phyloP scores from a whole-genome alignment of 345 rosid species.

The Eutrema japonicum region DNA sequence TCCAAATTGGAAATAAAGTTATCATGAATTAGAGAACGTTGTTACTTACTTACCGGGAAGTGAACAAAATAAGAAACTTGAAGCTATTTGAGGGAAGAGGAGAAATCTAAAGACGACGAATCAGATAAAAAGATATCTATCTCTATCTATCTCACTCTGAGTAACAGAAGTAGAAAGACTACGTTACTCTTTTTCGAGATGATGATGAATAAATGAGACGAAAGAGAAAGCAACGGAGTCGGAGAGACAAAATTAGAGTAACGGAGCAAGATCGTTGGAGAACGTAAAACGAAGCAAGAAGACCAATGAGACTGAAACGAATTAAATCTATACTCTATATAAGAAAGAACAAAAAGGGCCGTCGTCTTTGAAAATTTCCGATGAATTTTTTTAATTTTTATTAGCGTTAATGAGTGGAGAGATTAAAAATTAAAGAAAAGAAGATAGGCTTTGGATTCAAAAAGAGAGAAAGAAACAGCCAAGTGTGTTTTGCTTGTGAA shows the following conservation, averaged over 20 bases:
- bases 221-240: slow-evolving; percentile 19
- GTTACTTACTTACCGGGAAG: slow-evolving; percentile 6
- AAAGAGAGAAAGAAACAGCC: slow-evolving; percentile 12
- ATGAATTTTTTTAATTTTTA: background rate
- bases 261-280: slow-evolving; percentile 18
- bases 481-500: slow-evolving; percentile 28
- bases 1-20: background rate
- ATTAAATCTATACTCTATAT: background rate
- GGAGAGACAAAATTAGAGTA: background rate
- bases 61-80: slow-evolving; percentile 8
- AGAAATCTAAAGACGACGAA: slow-evolving; percentile 27
- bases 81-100: slow-evolving; percentile 24
- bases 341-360: background rate
- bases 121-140: slow-evolving; percentile 17
- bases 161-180: slow-evolving; percentile 29
- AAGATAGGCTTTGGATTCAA: background rate
- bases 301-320: slow-evolving; percentile 28
- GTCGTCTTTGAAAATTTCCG: slow-evolving; percentile 25
- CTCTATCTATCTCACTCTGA: background rate
- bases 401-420: background rate
- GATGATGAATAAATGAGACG: slow-evolving; percentile 13
- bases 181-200: slow-evolving; percentile 7
- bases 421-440: background rate
- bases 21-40: background rate
- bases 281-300: slow-evolving; percentile 28